phyloP scores from a whole-genome alignment of 305 asterid species.

The Fraxinus sp. region DNA sequence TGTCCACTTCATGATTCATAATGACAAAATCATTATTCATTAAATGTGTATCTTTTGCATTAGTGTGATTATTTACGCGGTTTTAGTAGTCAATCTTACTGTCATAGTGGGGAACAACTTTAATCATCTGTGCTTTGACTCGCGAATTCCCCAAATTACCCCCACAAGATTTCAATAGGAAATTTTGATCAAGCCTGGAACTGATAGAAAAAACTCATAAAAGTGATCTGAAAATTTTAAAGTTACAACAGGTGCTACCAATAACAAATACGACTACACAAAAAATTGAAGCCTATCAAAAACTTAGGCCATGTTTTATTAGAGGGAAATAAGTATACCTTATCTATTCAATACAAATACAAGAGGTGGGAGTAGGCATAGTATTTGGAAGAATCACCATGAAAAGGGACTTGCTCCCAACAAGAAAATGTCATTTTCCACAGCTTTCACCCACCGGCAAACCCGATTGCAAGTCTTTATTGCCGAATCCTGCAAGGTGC shows the following conservation, averaged over 20 bases:
- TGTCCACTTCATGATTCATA: neutral
- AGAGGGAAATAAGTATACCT: neutral
- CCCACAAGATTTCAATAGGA: neutral
- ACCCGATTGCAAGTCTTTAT: slow-evolving; percentile 88
- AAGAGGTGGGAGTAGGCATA: slow-evolving; percentile 30
- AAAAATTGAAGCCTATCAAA: slow-evolving; percentile 20
- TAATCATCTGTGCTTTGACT: slow-evolving; percentile 3
- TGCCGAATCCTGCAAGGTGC: slow-evolving; percentile 75
- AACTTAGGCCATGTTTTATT: slow-evolving; percentile 24
- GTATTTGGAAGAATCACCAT: slow-evolving; percentile 55
- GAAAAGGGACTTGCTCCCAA: slow-evolving; percentile 89
- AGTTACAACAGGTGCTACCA: slow-evolving; percentile 18
- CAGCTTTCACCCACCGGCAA: slow-evolving; percentile 94
- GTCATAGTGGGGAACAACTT: slow-evolving; percentile 6
- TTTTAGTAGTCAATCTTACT: neutral
- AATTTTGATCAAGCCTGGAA: neutral
- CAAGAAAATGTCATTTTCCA: slow-evolving; percentile 85
- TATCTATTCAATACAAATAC: neutral
- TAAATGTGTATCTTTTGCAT: neutral
- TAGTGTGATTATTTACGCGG: neutral
- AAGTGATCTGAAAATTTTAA: slow-evolving; percentile 16
- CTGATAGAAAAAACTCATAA: slow-evolving; percentile 14
- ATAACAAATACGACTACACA: slow-evolving; percentile 16
- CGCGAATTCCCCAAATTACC: neutral
- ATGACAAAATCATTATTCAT: neutral